Percentiles rank a stretch among this genome's conserved stretches.
Evolutionary conservation across 2,329 filamentous ascomycete species (phyloP).

Genomic region (Penicillium sp.): DNA sequence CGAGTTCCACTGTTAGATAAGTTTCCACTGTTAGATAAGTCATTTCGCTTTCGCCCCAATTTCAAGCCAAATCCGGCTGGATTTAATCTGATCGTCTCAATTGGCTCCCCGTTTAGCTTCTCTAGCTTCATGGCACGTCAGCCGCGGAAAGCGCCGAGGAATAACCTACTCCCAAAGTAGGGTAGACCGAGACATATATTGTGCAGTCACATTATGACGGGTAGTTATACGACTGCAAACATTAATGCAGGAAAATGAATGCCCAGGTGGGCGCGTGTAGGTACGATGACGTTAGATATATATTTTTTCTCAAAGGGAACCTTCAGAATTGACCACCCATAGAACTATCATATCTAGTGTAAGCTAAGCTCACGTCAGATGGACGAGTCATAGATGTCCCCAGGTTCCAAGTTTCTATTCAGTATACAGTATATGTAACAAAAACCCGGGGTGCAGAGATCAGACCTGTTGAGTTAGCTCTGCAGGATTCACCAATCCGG

Average conservation of each 20-base stretch:
- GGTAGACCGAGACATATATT: not conserved
- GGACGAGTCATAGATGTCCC: no score
- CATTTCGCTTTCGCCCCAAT: not conserved
- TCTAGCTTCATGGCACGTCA: conserved; percentile 13
- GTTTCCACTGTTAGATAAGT: not conserved
- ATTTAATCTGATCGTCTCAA: not conserved
- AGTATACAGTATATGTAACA: not conserved
- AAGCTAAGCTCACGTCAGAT: no score
- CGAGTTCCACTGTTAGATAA: not conserved
- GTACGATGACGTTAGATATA: no score
- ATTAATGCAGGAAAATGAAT: not conserved
- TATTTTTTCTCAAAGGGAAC: no score
- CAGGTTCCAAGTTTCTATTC: not conserved
- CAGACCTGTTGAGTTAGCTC: not conserved
- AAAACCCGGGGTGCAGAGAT: conserved; percentile 9
- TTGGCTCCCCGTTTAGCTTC: not conserved
- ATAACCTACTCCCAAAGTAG: conserved; percentile 1
- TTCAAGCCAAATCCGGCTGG: not conserved
- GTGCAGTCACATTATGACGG: not conserved
- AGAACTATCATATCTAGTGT: no score
- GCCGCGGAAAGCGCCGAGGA: conserved; percentile 28
- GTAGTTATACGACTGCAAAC: not conserved
- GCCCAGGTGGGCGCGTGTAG: no score
- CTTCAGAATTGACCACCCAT: no score
- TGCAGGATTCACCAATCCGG: not conserved